phyloP scores from a whole-genome alignment of 2,329 filamentous ascomycete species.

The Alternaria burnsii region DNA sequence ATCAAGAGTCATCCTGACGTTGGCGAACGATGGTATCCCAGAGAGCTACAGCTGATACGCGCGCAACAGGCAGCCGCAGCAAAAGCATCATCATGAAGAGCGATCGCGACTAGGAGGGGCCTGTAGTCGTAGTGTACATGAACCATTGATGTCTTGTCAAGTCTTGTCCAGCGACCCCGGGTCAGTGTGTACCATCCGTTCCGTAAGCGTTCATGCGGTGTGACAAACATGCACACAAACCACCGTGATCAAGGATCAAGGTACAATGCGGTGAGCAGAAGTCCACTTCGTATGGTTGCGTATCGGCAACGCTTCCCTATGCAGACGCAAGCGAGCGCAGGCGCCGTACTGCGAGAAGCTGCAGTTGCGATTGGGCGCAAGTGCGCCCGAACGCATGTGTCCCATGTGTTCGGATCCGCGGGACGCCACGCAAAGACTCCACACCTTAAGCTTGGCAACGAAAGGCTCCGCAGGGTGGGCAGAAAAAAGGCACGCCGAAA shows the following conservation, averaged over 20 bases:
- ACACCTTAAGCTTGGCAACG: slow-evolving; percentile 10
- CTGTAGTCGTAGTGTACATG: slow-evolving; percentile 7
- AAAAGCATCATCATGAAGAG: slow-evolving; percentile 7
- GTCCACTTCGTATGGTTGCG: slow-evolving; percentile 6
- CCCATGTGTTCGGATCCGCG: slow-evolving; percentile 21
- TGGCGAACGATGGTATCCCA: slow-evolving; percentile 73
- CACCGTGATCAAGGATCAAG: slow-evolving; percentile 7
- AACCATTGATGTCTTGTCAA: slow-evolving; percentile 7
- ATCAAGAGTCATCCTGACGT: slow-evolving; percentile 90
- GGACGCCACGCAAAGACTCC: slow-evolving; percentile 18
- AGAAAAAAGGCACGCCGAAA: slow-evolving; percentile 13
- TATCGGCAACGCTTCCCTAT: slow-evolving; percentile 13
- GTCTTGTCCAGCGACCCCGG: background rate
- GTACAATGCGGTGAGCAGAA: slow-evolving; percentile 17
- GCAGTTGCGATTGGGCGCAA: slow-evolving; percentile 15
- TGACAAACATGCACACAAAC: slow-evolving; percentile 16
- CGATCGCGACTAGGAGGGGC: background rate
- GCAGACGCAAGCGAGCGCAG: slow-evolving; percentile 5
- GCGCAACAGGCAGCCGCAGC: slow-evolving; percentile 47
- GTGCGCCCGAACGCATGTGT: slow-evolving; percentile 14
- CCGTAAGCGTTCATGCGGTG: slow-evolving; percentile 17
- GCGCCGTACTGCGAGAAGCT: background rate
- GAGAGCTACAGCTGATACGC: slow-evolving; percentile 54
- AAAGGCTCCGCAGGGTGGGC: slow-evolving; percentile 3
- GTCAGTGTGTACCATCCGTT: background rate